phyloP scores from a whole-genome alignment of 2,329 filamentous ascomycete species.

The Beauveria australis region DNA sequence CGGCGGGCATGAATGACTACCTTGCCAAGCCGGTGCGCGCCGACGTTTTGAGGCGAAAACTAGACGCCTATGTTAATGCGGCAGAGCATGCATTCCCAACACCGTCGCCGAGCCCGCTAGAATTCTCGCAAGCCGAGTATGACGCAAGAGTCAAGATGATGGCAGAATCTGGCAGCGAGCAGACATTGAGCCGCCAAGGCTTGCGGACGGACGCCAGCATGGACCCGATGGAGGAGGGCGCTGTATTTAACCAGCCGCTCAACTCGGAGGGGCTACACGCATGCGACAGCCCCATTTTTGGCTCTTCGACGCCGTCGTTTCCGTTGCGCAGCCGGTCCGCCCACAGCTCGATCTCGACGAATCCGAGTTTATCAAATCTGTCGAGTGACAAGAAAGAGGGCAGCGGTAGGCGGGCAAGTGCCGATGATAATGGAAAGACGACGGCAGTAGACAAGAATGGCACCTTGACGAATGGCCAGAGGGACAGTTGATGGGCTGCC shows the following conservation, averaged over 20 bases:
- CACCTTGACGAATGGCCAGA: not conserved
- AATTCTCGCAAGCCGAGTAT: conserved; percentile 13
- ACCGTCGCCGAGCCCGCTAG: conserved; percentile 16
- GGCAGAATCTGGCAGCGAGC: not conserved
- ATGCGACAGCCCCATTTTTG: conserved; percentile 9
- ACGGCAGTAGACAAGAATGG: not conserved
- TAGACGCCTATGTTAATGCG: conserved; percentile 49
- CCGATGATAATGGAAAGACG: not conserved
- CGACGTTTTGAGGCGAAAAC: conserved; percentile 75
- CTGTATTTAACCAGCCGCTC: conserved; percentile 26
- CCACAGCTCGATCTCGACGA: not conserved
- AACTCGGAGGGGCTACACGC: conserved; percentile 13
- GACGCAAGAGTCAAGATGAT: not conserved
- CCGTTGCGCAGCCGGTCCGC: not conserved
- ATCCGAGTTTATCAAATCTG: not conserved
- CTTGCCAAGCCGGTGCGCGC: conserved; percentile 91
- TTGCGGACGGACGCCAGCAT: conserved; percentile 13
- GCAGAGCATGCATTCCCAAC: conserved; percentile 21
- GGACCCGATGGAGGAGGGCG: conserved; percentile 24
- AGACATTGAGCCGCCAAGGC: conserved; percentile 9
- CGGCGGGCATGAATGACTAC: conserved; percentile 96
- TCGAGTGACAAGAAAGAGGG: not conserved
- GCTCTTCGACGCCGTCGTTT: conserved; percentile 4
- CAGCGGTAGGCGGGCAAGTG: not conserved
- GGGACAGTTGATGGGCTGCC: not conserved